Conservation (phyloP, 75 land plant genomes). For the Isoetes taiwanensis region DNA sequence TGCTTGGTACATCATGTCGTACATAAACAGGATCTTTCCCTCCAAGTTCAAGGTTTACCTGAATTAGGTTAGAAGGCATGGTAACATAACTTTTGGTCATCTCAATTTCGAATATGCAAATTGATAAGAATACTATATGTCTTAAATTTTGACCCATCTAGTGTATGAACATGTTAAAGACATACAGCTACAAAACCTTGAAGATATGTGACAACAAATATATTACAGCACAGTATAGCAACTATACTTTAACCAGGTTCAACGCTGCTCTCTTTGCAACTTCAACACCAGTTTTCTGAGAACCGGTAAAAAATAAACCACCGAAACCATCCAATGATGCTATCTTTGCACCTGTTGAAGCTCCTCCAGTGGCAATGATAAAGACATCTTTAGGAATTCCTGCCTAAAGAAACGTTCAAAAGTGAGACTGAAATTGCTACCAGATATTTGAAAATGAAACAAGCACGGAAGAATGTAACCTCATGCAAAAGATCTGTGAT, state of each 20-base stretch:
- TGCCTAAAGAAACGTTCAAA: background rate
- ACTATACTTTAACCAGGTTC: constrained; percentile 14
- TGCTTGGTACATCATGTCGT: constrained; percentile 16
- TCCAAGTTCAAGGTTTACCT: constrained; percentile 22
- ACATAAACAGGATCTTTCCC: constrained; percentile 27
- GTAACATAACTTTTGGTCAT: background rate
- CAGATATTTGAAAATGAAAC: background rate
- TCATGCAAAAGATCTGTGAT: constrained; percentile 11
- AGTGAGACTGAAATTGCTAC: background rate
- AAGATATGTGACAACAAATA: background rate
- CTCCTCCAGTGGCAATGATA: constrained; percentile 12
- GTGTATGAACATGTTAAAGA: background rate
- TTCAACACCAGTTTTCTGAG: constrained; percentile 16
- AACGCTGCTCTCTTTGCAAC: constrained; percentile 15
- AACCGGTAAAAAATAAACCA: constrained; percentile 21
- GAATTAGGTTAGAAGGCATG: background rate
- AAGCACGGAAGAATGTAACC: background rate
- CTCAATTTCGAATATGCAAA: background rate
- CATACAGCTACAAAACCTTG: background rate
- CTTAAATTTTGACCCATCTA: background rate
- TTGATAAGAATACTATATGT: background rate
- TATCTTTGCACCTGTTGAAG: constrained; percentile 11
- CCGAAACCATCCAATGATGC: constrained; percentile 15
- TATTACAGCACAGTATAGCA: too few relatives aligned
- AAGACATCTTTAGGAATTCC: constrained; percentile 17